A percentile compares a stretch with the other conserved stretches of the same genome.
These are phyloP conservation scores for Venturia effusa DNA, from an alignment of 2,329 filamentous ascomycete species.

Conservation along the genomic window DNA sequence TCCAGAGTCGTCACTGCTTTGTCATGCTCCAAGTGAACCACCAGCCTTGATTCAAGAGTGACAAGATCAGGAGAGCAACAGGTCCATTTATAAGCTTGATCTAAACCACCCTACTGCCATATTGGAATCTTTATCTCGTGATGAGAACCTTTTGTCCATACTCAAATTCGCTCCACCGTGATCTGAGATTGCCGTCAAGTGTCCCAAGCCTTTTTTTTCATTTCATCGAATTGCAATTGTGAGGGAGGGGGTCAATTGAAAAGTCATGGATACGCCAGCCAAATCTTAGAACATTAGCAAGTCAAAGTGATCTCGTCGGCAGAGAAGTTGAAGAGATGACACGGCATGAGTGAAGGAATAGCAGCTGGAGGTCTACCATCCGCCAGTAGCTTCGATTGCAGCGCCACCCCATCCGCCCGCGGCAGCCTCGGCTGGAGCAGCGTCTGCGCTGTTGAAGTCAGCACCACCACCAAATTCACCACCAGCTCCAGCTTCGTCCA, in stretches of 20 bases:
- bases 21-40: not conserved
- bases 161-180: not conserved
- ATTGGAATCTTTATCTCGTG: not conserved
- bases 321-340: not conserved
- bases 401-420: not conserved
- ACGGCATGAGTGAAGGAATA: not conserved
- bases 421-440: not conserved
- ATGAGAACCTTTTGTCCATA: not conserved
- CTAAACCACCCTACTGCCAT: not conserved
- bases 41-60: not conserved
- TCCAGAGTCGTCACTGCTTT: too few species aligned
- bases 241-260: not conserved
- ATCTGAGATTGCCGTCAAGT: not conserved
- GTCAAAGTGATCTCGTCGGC: not conserved
- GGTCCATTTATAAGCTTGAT: not conserved
- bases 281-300: not conserved
- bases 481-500: constrained; percentile 2
- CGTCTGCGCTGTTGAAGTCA: constrained; percentile 9
- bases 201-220: not conserved
- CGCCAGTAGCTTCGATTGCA: not conserved
- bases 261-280: not conserved
- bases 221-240: not conserved
- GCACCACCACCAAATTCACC: constrained; percentile 8
- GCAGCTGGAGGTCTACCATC: constrained; percentile 8
- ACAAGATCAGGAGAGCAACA: not conserved